Percentiles rank a stretch among this genome's conserved stretches.
These are phyloP conservation scores for Chlamydomonas urium DNA, from an alignment of 139 green algal species.

Conservation along the genomic window DNA sequence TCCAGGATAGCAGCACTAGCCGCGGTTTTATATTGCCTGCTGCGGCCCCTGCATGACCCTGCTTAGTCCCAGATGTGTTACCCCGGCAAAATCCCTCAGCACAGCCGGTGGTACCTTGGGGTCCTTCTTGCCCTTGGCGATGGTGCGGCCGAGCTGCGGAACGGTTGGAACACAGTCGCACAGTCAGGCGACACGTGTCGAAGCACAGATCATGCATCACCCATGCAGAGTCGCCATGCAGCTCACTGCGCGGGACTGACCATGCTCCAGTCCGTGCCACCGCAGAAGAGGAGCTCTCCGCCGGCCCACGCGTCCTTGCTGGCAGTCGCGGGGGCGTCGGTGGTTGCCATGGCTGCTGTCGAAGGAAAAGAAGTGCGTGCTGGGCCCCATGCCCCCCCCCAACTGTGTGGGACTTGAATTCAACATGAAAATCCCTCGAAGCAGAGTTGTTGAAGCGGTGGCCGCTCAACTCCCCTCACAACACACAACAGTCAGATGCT, in stretches of 20 bases:
- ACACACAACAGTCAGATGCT: too few relatives aligned
- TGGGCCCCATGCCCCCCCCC: too few relatives aligned
- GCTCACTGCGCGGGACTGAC: constrained; percentile 28
- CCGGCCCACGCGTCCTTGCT: constrained; percentile 27
- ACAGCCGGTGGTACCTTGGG: constrained; percentile 2
- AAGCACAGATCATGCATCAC: neutral
- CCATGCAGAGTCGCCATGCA: neutral
- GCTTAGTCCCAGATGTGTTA: neutral
- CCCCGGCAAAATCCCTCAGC: too few relatives aligned
- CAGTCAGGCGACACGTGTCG: too few relatives aligned
- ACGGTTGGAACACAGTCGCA: neutral
- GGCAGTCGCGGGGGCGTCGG: too few relatives aligned
- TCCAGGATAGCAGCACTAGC: neutral
- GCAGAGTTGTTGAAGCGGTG: too few relatives aligned
- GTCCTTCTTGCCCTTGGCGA: constrained; percentile 34
- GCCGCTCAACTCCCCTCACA: too few relatives aligned
- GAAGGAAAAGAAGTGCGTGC: too few relatives aligned
- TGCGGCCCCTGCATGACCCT: neutral
- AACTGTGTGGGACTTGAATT: too few relatives aligned
- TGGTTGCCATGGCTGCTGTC: too few relatives aligned
- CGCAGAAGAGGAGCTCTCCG: constrained; percentile 68
- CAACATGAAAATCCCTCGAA: too few relatives aligned
- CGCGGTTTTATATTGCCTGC: neutral
- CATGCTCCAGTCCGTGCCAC: constrained; percentile 77
- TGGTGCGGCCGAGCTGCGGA: constrained; percentile 24